Evolutionary conservation across 2,329 filamentous ascomycete species (phyloP).

Genomic region (Fusarium sp.): DNA sequence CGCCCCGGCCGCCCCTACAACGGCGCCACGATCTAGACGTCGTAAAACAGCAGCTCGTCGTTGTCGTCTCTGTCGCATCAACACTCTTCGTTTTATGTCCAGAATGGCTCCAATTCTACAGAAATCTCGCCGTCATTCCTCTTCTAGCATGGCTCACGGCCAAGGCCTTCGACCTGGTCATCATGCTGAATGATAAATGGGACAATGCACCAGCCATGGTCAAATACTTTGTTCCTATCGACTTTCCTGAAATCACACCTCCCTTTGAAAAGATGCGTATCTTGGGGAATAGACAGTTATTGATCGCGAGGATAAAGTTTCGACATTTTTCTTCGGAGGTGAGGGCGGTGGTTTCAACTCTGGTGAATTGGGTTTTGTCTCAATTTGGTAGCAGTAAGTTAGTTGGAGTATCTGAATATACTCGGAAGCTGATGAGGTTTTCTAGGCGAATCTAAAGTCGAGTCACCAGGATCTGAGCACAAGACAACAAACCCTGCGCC

Average conservation of each 20-base stretch:
- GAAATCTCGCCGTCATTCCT: constrained; percentile 19
- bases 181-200: constrained; percentile 15
- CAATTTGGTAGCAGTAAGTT: background rate
- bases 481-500: background rate
- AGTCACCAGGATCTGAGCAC: background rate
- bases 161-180: constrained; percentile 10
- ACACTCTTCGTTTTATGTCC: constrained; percentile 21
- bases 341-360: background rate
- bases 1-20: background rate
- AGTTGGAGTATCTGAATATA: accelerated
- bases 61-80: constrained; percentile 7
- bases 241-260: constrained; percentile 1
- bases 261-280: constrained; percentile 15
- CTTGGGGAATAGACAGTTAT: background rate
- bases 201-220: constrained; percentile 17
- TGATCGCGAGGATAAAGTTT: background rate
- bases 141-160: constrained; percentile 20
- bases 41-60: constrained; percentile 24
- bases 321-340: background rate
- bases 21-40: constrained; percentile 9
- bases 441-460: background rate
- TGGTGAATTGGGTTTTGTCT: constrained; percentile 1
- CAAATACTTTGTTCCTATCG: constrained; percentile 26
- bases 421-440: background rate
- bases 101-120: constrained; percentile 17